Conservation (phyloP, 371 early-diverging fungal species). For the Mucor circinelloides region DNA sequence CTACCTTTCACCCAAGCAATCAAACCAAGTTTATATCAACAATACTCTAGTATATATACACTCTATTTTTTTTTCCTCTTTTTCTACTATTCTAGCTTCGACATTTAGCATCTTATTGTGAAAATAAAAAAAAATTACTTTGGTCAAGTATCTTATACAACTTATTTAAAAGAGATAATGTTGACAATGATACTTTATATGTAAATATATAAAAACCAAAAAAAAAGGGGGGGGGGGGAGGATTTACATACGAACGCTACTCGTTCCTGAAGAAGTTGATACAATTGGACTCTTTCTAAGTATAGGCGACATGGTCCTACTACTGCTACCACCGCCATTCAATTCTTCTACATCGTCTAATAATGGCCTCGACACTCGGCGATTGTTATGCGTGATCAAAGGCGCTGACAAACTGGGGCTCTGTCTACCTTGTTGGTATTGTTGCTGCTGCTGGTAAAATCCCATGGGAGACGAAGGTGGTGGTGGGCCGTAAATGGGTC, state of each 20-base stretch:
- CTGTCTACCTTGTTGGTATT: slow-evolving; percentile 12
- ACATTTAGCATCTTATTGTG: not conserved
- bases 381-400: slow-evolving; percentile 5
- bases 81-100: no score
- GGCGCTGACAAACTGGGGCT: slow-evolving; percentile 21
- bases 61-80: not conserved
- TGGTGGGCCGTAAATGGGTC: slow-evolving; percentile 14
- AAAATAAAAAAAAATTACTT: not conserved
- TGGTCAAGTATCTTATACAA: not conserved
- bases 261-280: slow-evolving; percentile 15
- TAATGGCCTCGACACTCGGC: slow-evolving; percentile 11
- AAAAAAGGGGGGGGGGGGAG: not conserved
- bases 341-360: slow-evolving; percentile 18
- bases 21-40: not conserved
- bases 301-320: slow-evolving; percentile 6
- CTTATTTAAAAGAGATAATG: not conserved
- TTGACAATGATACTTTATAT: not conserved
- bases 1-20: not conserved
- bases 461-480: slow-evolving; percentile 9
- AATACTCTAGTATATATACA: not conserved
- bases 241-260: slow-evolving; percentile 12
- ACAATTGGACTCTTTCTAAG: slow-evolving; percentile 14
- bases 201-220: no score
- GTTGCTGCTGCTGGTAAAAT: slow-evolving; percentile 4
- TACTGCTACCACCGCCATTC: not conserved